These are phyloP conservation scores for Kwoniella sp. DNA, from an alignment of 768 basidiomycete genomes.

Conservation along the genomic window DNA sequence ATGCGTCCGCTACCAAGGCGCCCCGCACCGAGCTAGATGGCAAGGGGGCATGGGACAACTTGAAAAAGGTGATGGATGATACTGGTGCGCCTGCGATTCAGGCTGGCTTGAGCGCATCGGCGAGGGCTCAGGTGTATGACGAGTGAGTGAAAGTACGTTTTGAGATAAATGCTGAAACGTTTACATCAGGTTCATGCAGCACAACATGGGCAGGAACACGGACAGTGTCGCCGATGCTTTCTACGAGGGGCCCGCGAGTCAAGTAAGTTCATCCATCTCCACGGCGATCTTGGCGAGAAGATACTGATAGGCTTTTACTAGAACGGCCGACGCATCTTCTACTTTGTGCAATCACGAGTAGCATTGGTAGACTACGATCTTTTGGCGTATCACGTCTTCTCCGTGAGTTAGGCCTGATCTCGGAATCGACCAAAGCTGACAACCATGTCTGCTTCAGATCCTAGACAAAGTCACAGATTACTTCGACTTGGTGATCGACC, in stretches of 20 bases:
- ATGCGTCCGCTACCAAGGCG: slow-evolving; percentile 5
- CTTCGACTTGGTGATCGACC: slow-evolving; percentile 46
- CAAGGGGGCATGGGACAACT: slow-evolving; percentile 19
- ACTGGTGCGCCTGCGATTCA: slow-evolving; percentile 32
- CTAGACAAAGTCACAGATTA: slow-evolving; percentile 42
- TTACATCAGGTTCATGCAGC: slow-evolving; percentile 40
- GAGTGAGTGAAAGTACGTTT: too few relatives aligned
- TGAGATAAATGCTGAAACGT: background rate
- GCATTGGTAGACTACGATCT: slow-evolving; percentile 46
- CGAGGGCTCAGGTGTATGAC: slow-evolving; percentile 38
- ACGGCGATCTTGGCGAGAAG: background rate
- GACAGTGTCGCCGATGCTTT: slow-evolving; percentile 39
- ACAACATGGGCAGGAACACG: slow-evolving; percentile 38
- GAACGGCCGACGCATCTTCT: slow-evolving; percentile 48
- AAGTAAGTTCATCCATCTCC: slow-evolving; percentile 26
- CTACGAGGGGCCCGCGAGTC: slow-evolving; percentile 49
- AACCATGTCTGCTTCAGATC: slow-evolving; percentile 14
- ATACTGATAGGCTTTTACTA: slow-evolving; percentile 3
- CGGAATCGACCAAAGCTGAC: slow-evolving; percentile 4
- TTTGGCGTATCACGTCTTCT: slow-evolving; percentile 43
- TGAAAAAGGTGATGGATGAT: slow-evolving; percentile 32
- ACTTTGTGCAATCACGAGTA: slow-evolving; percentile 38
- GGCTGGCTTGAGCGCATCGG: slow-evolving; percentile 25
- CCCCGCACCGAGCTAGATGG: slow-evolving; percentile 37
- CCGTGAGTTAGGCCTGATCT: slow-evolving; percentile 17